Base-by-base conservation (phyloP, 257 asterid genomes). In the Haberlea rhodopensis region DNA sequence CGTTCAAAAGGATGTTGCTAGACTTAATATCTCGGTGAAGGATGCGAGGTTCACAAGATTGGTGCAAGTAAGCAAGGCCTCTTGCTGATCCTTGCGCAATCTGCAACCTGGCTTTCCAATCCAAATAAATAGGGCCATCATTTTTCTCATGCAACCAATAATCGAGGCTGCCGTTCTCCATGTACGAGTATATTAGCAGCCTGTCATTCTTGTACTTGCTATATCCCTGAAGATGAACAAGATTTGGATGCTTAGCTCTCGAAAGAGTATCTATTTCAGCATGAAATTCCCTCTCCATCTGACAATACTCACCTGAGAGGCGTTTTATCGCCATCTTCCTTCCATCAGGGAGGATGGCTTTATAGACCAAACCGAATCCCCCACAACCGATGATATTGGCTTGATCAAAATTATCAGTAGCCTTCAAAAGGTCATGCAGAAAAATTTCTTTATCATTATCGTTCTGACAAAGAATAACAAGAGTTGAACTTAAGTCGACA, bases 121-220 rank as follows among this genome's bases (percentile, higher is more conserved):
- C 87, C 65, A 90, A 68, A 0, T 72, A 79, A 37, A 88, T 53
- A 5, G 88, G 85, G 20, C 88, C 95, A 6, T 86, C 94, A 0
- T 49, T 37, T 74, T 80, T 86, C 69, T 89, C 95, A 22, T 87
- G 91, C 49, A 89, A 29, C 96, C 96, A 89, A 71, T 82, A 84
- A 69, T 86, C 96, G 57, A 90, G 87, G 71, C 97, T 90, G 0
- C 96, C 90, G 52, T 90, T 90, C 82, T 90, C 97, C 97, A 89
- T 87, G 76, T 77, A 89, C 0, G 88, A 73, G 82, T 89, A 89
- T 43, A 89, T 79, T 40, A 89, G 80, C 51, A 89, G 87, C 79
- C 89, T 64, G 73, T 89, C 94, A 3, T 62, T 77, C 74, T 69
- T 83, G 57, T 86, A 77, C 75, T 71, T 81, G 81, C 96, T 86